phyloP scores from a whole-genome alignment of 352 stramenopile genomes.

The Pythium periplocum region DNA sequence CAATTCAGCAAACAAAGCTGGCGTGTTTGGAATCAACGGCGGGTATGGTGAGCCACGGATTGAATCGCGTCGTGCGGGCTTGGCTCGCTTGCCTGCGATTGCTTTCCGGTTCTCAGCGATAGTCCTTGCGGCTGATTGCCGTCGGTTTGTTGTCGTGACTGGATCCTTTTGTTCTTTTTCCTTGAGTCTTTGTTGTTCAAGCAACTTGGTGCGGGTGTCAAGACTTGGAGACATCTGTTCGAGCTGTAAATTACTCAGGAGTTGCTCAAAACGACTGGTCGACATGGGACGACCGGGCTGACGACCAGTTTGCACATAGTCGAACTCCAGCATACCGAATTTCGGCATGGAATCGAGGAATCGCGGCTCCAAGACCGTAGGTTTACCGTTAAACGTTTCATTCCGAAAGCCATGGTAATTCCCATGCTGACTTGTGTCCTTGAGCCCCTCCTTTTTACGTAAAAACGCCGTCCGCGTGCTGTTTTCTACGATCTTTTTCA shows the following conservation, averaged over 20 bases:
- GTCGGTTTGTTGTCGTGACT: background rate
- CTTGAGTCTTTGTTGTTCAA: no score
- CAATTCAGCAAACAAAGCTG: constrained; percentile 40
- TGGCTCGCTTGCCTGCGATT: background rate
- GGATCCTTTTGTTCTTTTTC: background rate
- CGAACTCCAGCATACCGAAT: constrained; percentile 71
- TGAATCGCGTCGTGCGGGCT: background rate
- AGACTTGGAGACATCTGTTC: constrained; percentile 40
- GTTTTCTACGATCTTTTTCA: constrained; percentile 76
- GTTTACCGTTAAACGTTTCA: constrained; percentile 65
- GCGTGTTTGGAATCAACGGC: constrained; percentile 32
- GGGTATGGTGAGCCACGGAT: constrained; percentile 24
- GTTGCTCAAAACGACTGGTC: constrained; percentile 58
- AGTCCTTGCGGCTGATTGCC: no score
- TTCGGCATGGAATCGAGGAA: constrained; percentile 65
- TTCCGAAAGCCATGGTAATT: constrained; percentile 80
- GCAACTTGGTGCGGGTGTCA: constrained; percentile 11
- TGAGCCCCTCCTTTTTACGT: constrained; percentile 51
- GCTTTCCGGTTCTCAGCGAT: no score
- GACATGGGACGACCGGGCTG: constrained; percentile 35
- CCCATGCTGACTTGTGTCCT: constrained; percentile 67
- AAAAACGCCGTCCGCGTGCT: constrained; percentile 72
- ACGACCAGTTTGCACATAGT: constrained; percentile 62
- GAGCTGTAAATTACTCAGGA: constrained; percentile 53
- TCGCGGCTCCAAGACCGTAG: constrained; percentile 35